Evolutionary conservation across 2,329 filamentous ascomycete species (phyloP).

Genomic region (Fusarium denticulatum): DNA sequence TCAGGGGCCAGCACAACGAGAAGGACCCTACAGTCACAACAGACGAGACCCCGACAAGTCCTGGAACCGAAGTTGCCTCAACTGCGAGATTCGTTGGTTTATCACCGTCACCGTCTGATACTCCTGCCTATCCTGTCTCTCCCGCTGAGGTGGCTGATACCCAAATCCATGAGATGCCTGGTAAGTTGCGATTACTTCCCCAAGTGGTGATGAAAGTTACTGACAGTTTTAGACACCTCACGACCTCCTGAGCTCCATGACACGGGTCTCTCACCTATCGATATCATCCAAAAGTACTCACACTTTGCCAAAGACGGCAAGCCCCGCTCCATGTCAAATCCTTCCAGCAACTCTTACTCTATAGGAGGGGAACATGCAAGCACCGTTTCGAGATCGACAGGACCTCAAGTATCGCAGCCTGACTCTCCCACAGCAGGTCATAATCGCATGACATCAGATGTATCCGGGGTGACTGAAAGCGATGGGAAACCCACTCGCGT

Average conservation of each 20-base stretch:
- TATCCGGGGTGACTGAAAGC: conserved; percentile 31
- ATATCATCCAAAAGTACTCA: conserved; percentile 52
- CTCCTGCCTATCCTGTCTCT: conserved; percentile 12
- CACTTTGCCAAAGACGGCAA: conserved; percentile 32
- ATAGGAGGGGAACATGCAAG: conserved; percentile 38
- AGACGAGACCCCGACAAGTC: conserved; percentile 53
- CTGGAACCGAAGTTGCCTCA: conserved; percentile 53
- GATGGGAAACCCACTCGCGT: conserved; percentile 20
- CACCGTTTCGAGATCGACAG: conserved; percentile 44
- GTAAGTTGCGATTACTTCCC: conserved; percentile 46
- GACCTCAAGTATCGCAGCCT: conserved; percentile 9
- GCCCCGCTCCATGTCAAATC: conserved; percentile 28
- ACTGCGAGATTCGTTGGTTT: conserved; percentile 24
- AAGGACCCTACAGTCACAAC: conserved; percentile 59
- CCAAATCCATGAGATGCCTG: conserved; percentile 58
- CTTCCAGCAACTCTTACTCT: conserved; percentile 42
- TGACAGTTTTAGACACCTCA: conserved; percentile 53
- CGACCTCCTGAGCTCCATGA: conserved; percentile 57
- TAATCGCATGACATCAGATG: conserved; percentile 34
- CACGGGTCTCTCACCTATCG: conserved; percentile 52
- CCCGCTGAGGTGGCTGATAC: conserved; percentile 55
- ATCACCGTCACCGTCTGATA: conserved; percentile 23
- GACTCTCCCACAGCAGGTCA: conserved; percentile 23
- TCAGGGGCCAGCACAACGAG: conserved; percentile 55
- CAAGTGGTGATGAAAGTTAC: not conserved